Evolutionary conservation across 345 rosid genomes (phyloP).

Genomic region (Carallia brachiata): DNA sequence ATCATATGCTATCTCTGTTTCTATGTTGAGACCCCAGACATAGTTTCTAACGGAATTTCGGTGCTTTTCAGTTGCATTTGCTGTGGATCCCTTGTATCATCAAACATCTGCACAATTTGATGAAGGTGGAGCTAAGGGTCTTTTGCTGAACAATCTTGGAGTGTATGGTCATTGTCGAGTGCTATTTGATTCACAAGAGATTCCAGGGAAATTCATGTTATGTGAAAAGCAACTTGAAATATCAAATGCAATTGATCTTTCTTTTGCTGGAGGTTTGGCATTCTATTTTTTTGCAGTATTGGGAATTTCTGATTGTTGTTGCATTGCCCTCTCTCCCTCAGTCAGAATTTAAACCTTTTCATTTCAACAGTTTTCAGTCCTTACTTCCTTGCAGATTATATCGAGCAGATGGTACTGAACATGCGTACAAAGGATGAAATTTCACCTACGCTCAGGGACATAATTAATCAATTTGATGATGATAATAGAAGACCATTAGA

Average conservation of each 20-base stretch:
- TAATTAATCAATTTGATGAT: slow-evolving; percentile 70
- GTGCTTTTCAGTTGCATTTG: slow-evolving; percentile 71
- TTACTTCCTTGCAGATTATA: slow-evolving; percentile 43
- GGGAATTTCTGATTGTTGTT: slow-evolving; percentile 5
- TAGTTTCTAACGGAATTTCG: slow-evolving; percentile 16
- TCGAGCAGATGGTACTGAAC: slow-evolving; percentile 64
- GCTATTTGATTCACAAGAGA: slow-evolving; percentile 85
- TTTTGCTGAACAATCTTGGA: slow-evolving; percentile 84
- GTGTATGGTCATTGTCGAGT: slow-evolving; percentile 83
- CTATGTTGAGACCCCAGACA: slow-evolving; percentile 17
- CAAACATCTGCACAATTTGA: slow-evolving; percentile 98
- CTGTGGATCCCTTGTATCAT: slow-evolving; percentile 93
- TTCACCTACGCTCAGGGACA: slow-evolving; percentile 63
- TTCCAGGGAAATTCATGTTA: slow-evolving; percentile 63
- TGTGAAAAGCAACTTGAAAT: slow-evolving; percentile 44
- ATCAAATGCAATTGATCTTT: slow-evolving; percentile 62
- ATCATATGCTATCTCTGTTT: slow-evolving; percentile 15
- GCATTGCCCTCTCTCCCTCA: background rate
- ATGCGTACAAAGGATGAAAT: slow-evolving; percentile 67
- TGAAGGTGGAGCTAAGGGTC: slow-evolving; percentile 96
- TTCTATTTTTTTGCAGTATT: too few relatives aligned
- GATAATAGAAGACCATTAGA: slow-evolving; percentile 59
- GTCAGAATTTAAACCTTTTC: background rate
- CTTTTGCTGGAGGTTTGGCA: slow-evolving; percentile 63
- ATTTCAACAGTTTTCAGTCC: background rate